These are phyloP conservation scores for Candida chauliodis DNA, from an alignment of 805 yeast species.

Conservation along the genomic window DNA sequence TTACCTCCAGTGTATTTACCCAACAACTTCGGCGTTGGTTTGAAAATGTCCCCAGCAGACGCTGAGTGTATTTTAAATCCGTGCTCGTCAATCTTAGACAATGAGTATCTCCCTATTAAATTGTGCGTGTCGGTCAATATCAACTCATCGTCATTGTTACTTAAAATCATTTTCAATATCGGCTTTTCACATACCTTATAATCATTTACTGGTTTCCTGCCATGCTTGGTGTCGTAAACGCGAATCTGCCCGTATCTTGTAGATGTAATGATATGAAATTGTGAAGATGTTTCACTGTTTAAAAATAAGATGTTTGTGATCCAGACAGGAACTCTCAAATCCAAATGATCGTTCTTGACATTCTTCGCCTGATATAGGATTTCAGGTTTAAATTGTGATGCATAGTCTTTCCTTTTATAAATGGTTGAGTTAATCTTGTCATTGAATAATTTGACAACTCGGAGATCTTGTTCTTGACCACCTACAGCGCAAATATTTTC, in stretches of 20 bases:
- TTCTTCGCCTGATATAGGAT: constrained; percentile 69
- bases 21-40: constrained; percentile 47
- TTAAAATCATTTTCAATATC: constrained; percentile 39
- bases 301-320: constrained; percentile 54
- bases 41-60: constrained; percentile 43
- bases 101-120: constrained; percentile 53
- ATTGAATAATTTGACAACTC: constrained; percentile 39
- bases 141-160: constrained; percentile 39
- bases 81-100: constrained; percentile 30
- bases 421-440: constrained; percentile 15
- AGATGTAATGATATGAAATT: constrained; percentile 56
- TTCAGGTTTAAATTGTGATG: constrained; percentile 21
- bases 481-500: constrained; percentile 69
- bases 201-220: constrained; percentile 64
- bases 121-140: constrained; percentile 72
- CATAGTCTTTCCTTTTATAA: constrained; percentile 18
- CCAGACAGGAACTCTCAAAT: constrained; percentile 81
- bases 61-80: constrained; percentile 38
- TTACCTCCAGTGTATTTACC: constrained; percentile 58
- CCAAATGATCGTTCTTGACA: constrained; percentile 76
- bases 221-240: constrained; percentile 63
- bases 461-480: constrained; percentile 78
- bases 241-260: constrained; percentile 78
- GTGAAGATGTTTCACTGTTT: constrained; percentile 27
- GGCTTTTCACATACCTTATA: constrained; percentile 55